Evolutionary conservation across 495 filamentous ascomycete genomes (phyloP).

Genomic region (Cercophora scortea): DNA sequence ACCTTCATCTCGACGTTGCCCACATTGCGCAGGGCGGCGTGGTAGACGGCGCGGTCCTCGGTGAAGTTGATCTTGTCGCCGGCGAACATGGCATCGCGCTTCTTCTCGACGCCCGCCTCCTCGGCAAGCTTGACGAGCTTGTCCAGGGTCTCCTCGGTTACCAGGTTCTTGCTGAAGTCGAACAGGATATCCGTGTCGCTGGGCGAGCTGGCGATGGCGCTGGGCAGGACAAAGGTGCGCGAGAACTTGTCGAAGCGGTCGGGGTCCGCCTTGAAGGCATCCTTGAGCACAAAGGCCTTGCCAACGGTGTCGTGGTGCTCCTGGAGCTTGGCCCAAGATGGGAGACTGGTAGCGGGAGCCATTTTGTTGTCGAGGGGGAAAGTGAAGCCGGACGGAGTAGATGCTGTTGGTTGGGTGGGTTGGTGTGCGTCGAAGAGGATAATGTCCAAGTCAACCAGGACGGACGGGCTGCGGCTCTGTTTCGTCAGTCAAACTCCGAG

Average conservation of each 20-base stretch:
- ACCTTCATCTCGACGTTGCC: constrained; percentile 82
- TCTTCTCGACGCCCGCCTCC: constrained; percentile 83
- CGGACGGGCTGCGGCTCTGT: too few relatives aligned
- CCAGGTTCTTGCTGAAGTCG: constrained; percentile 98
- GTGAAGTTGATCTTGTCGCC: constrained; percentile 99
- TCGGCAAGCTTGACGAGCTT: constrained; percentile 82
- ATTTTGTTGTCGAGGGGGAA: constrained; percentile 14
- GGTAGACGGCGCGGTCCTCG: constrained; percentile 92
- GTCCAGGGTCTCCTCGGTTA: constrained; percentile 85
- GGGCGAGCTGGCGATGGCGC: constrained; percentile 48
- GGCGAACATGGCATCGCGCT: constrained; percentile 93
- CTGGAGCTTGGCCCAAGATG: constrained; percentile 82
- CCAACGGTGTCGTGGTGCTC: constrained; percentile 77
- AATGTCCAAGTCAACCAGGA: too few relatives aligned
- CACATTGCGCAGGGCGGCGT: constrained; percentile 85
- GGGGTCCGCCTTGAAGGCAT: constrained; percentile 84
- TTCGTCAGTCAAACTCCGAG: too few relatives aligned
- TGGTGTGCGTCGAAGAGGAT: too few relatives aligned
- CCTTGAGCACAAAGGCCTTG: constrained; percentile 83
- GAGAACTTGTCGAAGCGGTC: constrained; percentile 85
- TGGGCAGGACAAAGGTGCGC: constrained; percentile 71
- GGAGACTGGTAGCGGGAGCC: constrained; percentile 69
- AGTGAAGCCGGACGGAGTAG: not conserved
- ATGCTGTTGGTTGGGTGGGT: too few relatives aligned
- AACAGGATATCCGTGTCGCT: constrained; percentile 70